A percentile compares a stretch with the other conserved stretches of the same genome.
phyloP scores from a whole-genome alignment of 2,329 filamentous ascomycete genomes.

The Nemania sp. region DNA sequence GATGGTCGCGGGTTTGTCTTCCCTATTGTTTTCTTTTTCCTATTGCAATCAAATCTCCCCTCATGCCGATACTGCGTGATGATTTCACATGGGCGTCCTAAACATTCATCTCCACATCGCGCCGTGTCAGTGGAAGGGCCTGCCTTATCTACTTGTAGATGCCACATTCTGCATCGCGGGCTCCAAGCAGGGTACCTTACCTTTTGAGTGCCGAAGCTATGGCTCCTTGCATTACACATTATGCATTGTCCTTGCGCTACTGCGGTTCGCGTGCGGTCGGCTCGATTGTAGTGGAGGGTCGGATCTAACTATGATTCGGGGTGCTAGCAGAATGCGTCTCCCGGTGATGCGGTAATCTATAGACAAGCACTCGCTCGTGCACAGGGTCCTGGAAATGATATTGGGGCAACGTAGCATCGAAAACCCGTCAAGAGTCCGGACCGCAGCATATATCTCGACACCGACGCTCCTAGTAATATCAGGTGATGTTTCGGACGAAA shows the following conservation, averaged over 20 bases:
- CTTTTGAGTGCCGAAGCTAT: constrained; percentile 5
- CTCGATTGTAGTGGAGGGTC: constrained; percentile 17
- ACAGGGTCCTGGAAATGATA: constrained; percentile 6
- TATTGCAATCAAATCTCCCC: background rate
- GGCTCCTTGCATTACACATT: constrained; percentile 9
- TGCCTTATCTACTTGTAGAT: background rate
- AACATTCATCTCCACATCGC: constrained; percentile 7
- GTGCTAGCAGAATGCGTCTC: background rate
- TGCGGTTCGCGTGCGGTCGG: background rate
- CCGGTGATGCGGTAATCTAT: constrained; percentile 10
- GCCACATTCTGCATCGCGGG: constrained; percentile 1
- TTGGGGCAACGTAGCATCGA: constrained; percentile 18
- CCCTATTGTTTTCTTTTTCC: background rate
- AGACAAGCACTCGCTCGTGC: constrained; percentile 4
- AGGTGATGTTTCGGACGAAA: constrained; percentile 2
- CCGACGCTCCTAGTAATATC: background rate
- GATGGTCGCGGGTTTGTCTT: constrained; percentile 16
- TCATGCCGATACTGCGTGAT: constrained; percentile 19
- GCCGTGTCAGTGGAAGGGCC: constrained; percentile 13
- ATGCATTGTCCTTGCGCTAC: constrained; percentile 5
- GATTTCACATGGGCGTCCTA: constrained; percentile 2
- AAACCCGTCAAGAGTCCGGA: constrained; percentile 5
- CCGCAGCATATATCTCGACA: background rate
- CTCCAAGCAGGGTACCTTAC: constrained; percentile 11
- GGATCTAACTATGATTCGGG: constrained; percentile 17